Base-by-base conservation (phyloP, 169 alveolate genomes). In the Eimeria tenella region DNA sequence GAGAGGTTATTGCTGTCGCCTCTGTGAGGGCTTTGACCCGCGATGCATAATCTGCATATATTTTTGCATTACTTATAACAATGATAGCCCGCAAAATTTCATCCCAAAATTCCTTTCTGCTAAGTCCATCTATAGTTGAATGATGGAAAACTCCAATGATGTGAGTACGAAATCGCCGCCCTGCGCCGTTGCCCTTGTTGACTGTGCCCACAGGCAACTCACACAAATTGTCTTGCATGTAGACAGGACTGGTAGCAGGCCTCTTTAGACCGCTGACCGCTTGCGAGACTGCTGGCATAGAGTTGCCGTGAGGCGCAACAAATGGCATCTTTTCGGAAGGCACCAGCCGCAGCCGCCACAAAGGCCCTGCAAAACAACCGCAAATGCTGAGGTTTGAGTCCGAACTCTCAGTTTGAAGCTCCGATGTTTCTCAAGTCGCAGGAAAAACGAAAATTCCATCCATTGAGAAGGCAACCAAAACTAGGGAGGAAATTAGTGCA, bases 91-190 rank as follows among this genome's bases (percentile, higher is more conserved):
- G 23, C 7, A 73, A 52, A 6, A 91, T 56, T 62, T 95, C 97
- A 15, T 94, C 95, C 97, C 97, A 95, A 68, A 95, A 95, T 25
- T 95, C 82, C 74, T 95, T 95, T 25, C 97, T 89, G 83, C 96
- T 94, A 19, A 95, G 62, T 56, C 97, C 97, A 63, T 95, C 97
- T 90, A 95, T 94, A 53, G 93, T 88, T 82, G 97, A 94, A 93
- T 95, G 97, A 53, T 95, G 97, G 56, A 95, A 95, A 17, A 95
- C 88, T 4, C 96, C 97, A 62, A 95, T 42, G n/a, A 95, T 79
- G 82, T 95, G 92, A 25, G 97, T 94, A 62, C 96, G 89, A 63
- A 63, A 86, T 10, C 79, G 70, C 65, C 75, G 74, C n/a, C 82
- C 31, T 42, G 8, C 53, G 77, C 79, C 25, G 92, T 60, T 62